Percentiles rank a stretch among this genome's conserved stretches.
Evolutionary conservation across 164 flowering plant genomes (phyloP).

Genomic region (Umbilicus rupestris): DNA sequence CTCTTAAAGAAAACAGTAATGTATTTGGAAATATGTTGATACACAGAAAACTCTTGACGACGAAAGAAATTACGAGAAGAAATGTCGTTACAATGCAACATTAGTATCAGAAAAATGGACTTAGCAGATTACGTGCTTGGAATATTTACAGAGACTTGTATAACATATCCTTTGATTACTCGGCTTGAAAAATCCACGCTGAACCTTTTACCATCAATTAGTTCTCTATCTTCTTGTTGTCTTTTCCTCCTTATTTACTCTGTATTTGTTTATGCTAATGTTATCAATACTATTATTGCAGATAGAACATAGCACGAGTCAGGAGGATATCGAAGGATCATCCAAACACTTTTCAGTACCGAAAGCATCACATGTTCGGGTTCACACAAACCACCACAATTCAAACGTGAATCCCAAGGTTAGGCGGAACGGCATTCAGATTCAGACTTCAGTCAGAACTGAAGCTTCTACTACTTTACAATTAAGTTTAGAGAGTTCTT

Average conservation of each 20-base stretch:
- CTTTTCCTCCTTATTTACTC: not conserved
- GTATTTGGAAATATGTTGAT: not conserved
- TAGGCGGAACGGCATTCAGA: not conserved
- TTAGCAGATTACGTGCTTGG: not conserved
- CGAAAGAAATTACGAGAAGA: not conserved
- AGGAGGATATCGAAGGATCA: conserved; percentile 27
- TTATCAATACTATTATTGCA: not conserved
- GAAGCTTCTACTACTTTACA: conserved; percentile 17
- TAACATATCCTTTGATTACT: not conserved
- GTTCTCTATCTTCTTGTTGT: not conserved
- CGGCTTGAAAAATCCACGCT: not conserved
- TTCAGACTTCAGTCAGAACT: conserved; percentile 10
- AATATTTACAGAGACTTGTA: not conserved
- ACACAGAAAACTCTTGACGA: not conserved
- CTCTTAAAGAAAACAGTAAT: not conserved
- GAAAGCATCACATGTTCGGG: conserved; percentile 22
- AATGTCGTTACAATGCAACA: not conserved
- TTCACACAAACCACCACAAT: conserved; percentile 22
- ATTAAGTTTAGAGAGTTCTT: conserved; percentile 13
- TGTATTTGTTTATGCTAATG: not conserved
- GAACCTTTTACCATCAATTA: not conserved
- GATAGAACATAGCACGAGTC: conserved; percentile 23
- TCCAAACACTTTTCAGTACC: conserved; percentile 24
- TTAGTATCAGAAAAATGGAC: not conserved
- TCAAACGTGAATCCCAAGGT: not conserved